A percentile compares a stretch with the other conserved stretches of the same genome.
These are phyloP conservation scores for Peziza echinospora DNA, from an alignment of 495 filamentous ascomycete species.

Conservation along the genomic window DNA sequence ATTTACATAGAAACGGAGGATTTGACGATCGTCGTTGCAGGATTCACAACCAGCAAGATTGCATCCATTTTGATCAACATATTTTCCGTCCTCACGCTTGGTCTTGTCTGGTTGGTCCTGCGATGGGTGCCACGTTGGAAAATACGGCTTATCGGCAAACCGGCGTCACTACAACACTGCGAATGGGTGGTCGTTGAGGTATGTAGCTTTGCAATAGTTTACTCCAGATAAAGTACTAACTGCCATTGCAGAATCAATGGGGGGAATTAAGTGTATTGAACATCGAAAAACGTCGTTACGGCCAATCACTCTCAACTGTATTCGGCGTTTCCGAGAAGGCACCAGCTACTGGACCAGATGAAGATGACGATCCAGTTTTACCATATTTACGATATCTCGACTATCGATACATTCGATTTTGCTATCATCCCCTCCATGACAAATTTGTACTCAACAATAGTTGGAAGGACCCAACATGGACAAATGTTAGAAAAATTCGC, in stretches of 20 bases:
- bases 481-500: slow-evolving; percentile 49
- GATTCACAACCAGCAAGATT: slow-evolving; percentile 52
- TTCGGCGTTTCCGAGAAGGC: slow-evolving; percentile 47
- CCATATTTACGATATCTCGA: slow-evolving; percentile 49
- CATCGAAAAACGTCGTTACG: slow-evolving; percentile 46
- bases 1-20: slow-evolving; percentile 85
- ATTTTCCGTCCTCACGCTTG: slow-evolving; percentile 48
- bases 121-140: slow-evolving; percentile 81
- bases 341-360: slow-evolving; percentile 38
- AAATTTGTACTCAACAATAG: slow-evolving; percentile 66
- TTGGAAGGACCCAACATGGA: slow-evolving; percentile 90
- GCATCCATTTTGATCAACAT: slow-evolving; percentile 46
- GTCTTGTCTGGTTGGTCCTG: slow-evolving; percentile 60
- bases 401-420: slow-evolving; percentile 86
- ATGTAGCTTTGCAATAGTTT: too few relatives aligned
- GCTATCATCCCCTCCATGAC: slow-evolving; percentile 68
- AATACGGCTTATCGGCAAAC: slow-evolving; percentile 48
- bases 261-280: slow-evolving; percentile 59
- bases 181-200: slow-evolving; percentile 82
- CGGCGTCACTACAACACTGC: slow-evolving; percentile 45
- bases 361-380: slow-evolving; percentile 69
- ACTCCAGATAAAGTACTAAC: too few relatives aligned
- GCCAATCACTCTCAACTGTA: slow-evolving; percentile 62
- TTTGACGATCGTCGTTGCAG: slow-evolving; percentile 74
- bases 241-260: slow-evolving; percentile 99